Evolutionary conservation across 148 eudicot species (phyloP), one percentile per base, ranked within the genome.

Genomic region (Pouteria glomerata): DNA sequence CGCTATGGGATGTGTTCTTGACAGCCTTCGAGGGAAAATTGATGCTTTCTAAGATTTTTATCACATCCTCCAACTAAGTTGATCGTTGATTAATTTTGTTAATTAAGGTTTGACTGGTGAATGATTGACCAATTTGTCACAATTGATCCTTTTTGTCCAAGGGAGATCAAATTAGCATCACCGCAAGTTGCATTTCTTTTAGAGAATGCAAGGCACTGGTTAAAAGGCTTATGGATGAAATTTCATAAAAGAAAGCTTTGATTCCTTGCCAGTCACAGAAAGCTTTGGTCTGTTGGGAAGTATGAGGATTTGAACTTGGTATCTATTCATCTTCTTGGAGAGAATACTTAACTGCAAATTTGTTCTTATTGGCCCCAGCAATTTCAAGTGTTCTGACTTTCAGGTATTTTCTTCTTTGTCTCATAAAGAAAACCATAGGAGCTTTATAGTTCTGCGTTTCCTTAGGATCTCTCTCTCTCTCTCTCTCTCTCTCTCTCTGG

Each of bases 361-460:
- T 78, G 68, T 79, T 78, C 39, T 75, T 68, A 42, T 69, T 76
- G 57, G 42, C 51, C n/a, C 61, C 6, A 34, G 39, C 53, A 51
- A 44, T 60, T 64, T 75, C 78, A 62, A 65, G 66, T 79, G 63
- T 52, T 73, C 76, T 59, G 73, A 57, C 41, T 66, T 67, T 77
- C 57, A 84, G 86, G 89, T 82, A 78, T 48, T 66, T 47, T 68
- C 30, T 77, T 33, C 66, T 72, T 41, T 6, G 47, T 39, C 11
- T 63, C 48, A 41, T 14, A 66, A 29, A 27, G 34, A 47, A 16
- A 30, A 16, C 19, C 16, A 12, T 47, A 62, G 21, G 21, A 67
- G 19, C 6, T 67, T 7, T 55, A 37, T 41, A 37, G n/a, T 69
- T 69, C n/a, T 68, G 52, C 23, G 51, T 69, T 31, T 13, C 16